Base-by-base conservation (phyloP, 208 protist genomes). In the Wallacemonas sp. region DNA sequence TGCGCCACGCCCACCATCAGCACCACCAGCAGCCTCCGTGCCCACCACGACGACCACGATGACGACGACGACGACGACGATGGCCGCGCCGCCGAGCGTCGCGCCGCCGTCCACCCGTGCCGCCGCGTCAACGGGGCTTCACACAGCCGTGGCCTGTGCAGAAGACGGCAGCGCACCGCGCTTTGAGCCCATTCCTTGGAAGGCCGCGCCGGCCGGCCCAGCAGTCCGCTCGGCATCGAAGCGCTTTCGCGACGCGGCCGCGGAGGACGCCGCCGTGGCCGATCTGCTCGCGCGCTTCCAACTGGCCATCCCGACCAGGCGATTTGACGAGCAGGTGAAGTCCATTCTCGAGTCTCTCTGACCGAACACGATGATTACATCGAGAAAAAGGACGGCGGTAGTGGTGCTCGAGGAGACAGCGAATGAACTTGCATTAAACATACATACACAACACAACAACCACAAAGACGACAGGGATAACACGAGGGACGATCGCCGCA, bases 321-420 rank as follows among this genome's bases (percentile, higher is more conserved):
- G 55, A 22, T 76, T 73, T n/a, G 75, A 80, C 61, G 42, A 57
- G 2, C 57, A 66, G 38, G 67, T 80, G 29, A 64, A 70, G 23
- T 31, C 20, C 8, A 64, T 67, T 18, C 33, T 80, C 26, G 68
- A 79, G 20, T 61, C 63, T n/a, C 7, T 48, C 36, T 79, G 33
- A 69, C 11, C 23, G 38, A 54, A n/a, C n/a, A n/a, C n/a, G n/a
- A n/a, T n/a, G n/a, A n/a, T n/a, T n/a, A n/a, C n/a, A n/a, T n/a
- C n/a, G n/a, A n/a, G n/a, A n/a, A n/a, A n/a, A n/a, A n/a, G n/a
- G n/a, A n/a, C n/a, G n/a, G n/a, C n/a, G n/a, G n/a, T n/a, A n/a
- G n/a, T n/a, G n/a, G n/a, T n/a, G n/a, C n/a, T n/a, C n/a, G n/a
- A n/a, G n/a, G n/a, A n/a, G n/a, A n/a, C n/a, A n/a, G n/a, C n/a